Conservation (phyloP, 2,329 filamentous ascomycete genomes). For the Talaromyces pinophilus region DNA sequence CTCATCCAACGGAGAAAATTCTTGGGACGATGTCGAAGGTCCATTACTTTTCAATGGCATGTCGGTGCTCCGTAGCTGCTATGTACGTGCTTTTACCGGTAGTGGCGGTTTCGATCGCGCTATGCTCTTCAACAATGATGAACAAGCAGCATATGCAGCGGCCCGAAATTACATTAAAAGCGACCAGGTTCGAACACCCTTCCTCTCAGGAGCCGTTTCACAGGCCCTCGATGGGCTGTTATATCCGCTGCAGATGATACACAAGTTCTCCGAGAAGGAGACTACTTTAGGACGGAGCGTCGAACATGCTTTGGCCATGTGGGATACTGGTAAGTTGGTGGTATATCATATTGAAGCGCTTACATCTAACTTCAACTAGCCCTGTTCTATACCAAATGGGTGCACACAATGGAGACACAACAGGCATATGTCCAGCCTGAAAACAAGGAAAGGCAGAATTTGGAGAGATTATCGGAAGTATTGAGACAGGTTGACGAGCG, state of each 20-base stretch:
- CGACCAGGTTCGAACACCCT: constrained; percentile 29
- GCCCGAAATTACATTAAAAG: constrained; percentile 30
- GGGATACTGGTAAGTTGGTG: constrained; percentile 33
- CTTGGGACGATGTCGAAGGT: constrained; percentile 27
- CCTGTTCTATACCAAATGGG: constrained; percentile 38
- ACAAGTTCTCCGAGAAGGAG: constrained; percentile 35
- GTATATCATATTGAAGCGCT: not conserved
- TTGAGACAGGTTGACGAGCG: constrained; percentile 31
- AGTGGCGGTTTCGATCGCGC: constrained; percentile 34
- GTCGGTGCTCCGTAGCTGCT: constrained; percentile 36
- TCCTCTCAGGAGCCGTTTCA: constrained; percentile 32
- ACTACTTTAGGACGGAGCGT: constrained; percentile 37
- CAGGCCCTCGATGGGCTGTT: constrained; percentile 35
- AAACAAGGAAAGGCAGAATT: constrained; percentile 30
- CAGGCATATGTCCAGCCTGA: constrained; percentile 23
- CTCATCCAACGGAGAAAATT: not conserved
- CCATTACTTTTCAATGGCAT: constrained; percentile 39
- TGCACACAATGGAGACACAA: constrained; percentile 33
- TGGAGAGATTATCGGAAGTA: constrained; percentile 30
- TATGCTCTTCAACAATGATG: constrained; percentile 32
- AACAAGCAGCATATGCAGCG: constrained; percentile 29
- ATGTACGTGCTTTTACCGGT: constrained; percentile 34
- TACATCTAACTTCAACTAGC: constrained; percentile 24
- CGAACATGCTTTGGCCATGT: constrained; percentile 38
- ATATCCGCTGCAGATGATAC: constrained; percentile 32